Conservation (phyloP, 129 eudicot genomes). For the Helichrysum umbraculigerum region DNA sequence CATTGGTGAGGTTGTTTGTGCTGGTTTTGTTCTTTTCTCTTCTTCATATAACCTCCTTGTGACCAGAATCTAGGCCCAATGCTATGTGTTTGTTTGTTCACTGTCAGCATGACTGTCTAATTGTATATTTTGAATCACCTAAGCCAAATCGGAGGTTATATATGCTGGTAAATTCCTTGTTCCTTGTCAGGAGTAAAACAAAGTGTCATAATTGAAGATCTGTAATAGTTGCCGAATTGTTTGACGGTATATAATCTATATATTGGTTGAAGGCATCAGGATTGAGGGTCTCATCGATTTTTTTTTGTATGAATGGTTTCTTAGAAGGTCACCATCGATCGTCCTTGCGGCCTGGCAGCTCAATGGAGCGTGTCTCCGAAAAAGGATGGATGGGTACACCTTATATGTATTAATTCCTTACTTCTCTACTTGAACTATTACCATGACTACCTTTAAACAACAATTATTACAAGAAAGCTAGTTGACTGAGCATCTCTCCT, state of each 20-base stretch:
- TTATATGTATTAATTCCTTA: background rate
- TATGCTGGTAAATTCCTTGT: background rate
- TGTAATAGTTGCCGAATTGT: background rate
- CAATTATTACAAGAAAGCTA: background rate
- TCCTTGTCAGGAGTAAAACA: background rate
- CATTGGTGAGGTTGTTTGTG: background rate
- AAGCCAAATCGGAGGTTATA: constrained; percentile 7
- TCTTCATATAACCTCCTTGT: background rate
- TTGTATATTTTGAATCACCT: background rate
- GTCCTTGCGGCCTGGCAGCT: background rate
- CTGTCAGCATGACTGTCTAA: background rate
- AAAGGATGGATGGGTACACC: background rate
- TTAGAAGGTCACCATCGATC: constrained; percentile 1
- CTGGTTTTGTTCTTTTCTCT: background rate
- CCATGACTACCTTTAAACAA: background rate
- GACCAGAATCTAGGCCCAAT: background rate
- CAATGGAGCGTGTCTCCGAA: background rate
- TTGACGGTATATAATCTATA: background rate
- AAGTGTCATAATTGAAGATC: background rate
- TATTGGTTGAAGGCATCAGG: constrained; percentile 1
- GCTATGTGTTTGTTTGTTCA: background rate
- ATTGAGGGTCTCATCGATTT: constrained; percentile 6
- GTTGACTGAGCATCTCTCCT: background rate
- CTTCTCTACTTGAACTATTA: background rate
- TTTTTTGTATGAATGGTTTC: background rate